Evolutionary conservation across 306 rosid species (phyloP).

Genomic region (Ammopiptanthus mongolicus): DNA sequence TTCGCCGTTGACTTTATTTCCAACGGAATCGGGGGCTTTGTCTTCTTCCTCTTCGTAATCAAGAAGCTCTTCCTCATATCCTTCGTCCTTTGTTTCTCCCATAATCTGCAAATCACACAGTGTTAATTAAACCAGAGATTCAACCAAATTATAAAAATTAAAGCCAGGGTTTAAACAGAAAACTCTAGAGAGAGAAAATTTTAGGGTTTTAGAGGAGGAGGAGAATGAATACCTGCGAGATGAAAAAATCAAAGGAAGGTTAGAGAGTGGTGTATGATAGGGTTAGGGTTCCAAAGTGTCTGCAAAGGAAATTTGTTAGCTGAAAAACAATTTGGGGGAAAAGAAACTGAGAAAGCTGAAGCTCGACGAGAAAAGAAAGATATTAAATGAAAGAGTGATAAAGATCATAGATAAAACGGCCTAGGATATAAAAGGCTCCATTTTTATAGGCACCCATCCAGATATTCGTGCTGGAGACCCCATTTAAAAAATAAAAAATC

Average conservation of each 20-base stretch:
- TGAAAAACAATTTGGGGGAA: conserved; percentile 25
- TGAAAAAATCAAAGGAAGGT: background rate
- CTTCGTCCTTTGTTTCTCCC: conserved; percentile 82
- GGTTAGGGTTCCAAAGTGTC: conserved; percentile 40
- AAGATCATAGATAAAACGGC: background rate
- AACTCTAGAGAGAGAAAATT: background rate
- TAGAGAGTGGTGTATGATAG: background rate
- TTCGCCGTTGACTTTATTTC: conserved; percentile 73
- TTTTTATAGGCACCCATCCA: background rate
- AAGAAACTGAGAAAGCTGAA: conserved; percentile 22
- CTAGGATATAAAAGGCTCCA: background rate
- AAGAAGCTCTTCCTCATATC: conserved; percentile 78
- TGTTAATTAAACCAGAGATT: background rate
- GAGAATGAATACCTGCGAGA: conserved; percentile 31
- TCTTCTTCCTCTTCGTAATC: conserved; percentile 86
- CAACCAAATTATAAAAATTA: background rate
- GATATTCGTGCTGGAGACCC: too few species aligned
- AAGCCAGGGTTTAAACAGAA: conserved; percentile 30
- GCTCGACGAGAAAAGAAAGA: background rate
- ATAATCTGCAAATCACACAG: conserved; percentile 34
- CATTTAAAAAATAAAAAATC: too few species aligned
- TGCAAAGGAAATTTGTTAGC: conserved; percentile 73
- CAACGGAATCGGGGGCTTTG: conserved; percentile 64
- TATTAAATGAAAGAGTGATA: background rate
- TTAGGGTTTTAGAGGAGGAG: conserved; percentile 23